Conservation (phyloP, 2,329 filamentous ascomycete species). For the Mycosphaerelloides madeirae region DNA sequence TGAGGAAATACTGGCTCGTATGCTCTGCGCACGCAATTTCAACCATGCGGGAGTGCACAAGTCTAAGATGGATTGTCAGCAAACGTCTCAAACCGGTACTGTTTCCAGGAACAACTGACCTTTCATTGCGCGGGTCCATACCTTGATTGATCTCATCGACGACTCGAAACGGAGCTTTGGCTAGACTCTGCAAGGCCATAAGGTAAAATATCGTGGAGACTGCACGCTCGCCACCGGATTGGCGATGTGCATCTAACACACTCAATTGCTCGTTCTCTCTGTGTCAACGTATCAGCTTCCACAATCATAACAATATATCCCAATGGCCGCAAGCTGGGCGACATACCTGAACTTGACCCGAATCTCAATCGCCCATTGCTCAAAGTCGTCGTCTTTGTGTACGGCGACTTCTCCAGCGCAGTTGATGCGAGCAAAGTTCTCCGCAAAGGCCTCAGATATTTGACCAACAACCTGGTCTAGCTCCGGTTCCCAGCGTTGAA, state of each 20-base stretch:
- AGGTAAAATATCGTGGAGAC: slow-evolving; percentile 98
- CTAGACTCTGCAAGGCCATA: slow-evolving; percentile 92
- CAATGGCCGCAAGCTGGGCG: not conserved
- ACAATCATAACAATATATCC: not conserved
- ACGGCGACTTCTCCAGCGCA: slow-evolving; percentile 88
- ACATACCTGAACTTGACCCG: slow-evolving; percentile 86
- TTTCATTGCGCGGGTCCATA: slow-evolving; percentile 97
- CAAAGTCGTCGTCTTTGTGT: slow-evolving; percentile 84
- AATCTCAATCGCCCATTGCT: slow-evolving; percentile 89
- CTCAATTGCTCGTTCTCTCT: slow-evolving; percentile 78
- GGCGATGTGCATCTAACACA: slow-evolving; percentile 81
- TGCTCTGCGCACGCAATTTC: slow-evolving; percentile 78
- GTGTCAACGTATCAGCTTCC: slow-evolving; percentile 15
- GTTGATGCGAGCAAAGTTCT: slow-evolving; percentile 90
- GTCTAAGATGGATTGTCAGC: slow-evolving; percentile 36
- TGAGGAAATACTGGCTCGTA: slow-evolving; percentile 75
- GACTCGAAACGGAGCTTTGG: slow-evolving; percentile 91
- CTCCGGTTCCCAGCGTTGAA: slow-evolving; percentile 73
- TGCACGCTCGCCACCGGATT: slow-evolving; percentile 92
- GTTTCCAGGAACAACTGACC: slow-evolving; percentile 35
- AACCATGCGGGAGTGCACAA: slow-evolving; percentile 97
- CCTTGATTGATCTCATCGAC: slow-evolving; percentile 99
- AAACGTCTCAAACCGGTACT: not conserved
- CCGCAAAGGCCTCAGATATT: slow-evolving; percentile 86
- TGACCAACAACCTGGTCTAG: slow-evolving; percentile 71